Evolutionary conservation across 2,329 filamentous ascomycete genomes (phyloP).

Genomic region (Graphilbum ipis-grandicollis): DNA sequence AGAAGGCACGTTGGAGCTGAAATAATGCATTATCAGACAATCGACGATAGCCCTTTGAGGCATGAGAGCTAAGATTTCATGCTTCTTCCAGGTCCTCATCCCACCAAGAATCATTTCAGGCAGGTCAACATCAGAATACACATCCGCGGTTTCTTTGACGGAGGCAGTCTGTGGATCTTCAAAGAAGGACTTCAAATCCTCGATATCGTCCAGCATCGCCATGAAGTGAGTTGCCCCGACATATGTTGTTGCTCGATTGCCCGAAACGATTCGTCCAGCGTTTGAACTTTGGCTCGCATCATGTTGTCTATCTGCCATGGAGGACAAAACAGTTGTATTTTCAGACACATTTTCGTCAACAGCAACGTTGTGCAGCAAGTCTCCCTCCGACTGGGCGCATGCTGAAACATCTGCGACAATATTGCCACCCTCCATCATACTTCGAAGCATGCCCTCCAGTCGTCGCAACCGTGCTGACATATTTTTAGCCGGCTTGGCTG

Average conservation of each 20-base stretch:
- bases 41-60: conserved; percentile 29
- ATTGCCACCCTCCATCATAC: conserved; percentile 25
- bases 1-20: conserved; percentile 33
- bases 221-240: conserved; percentile 43
- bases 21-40: conserved; percentile 33
- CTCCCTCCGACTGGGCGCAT: background rate
- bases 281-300: background rate
- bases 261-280: background rate
- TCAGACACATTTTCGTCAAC: too few species aligned
- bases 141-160: conserved; percentile 17
- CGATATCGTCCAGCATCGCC: conserved; percentile 44
- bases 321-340: too few species aligned
- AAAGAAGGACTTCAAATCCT: conserved; percentile 41
- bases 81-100: conserved; percentile 16
- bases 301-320: too few species aligned
- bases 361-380: background rate
- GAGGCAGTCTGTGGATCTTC: conserved; percentile 24
- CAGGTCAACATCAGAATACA: conserved; percentile 17
- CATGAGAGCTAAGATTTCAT: conserved; percentile 28
- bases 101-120: conserved; percentile 25
- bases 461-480: conserved; percentile 36
- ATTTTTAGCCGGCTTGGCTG: conserved; percentile 21
- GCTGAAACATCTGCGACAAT: background rate
- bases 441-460: conserved; percentile 39
- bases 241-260: conserved; percentile 22